Evolutionary conservation across 305 asterid genomes (phyloP).

Genomic region (Plantago lanceolata): DNA sequence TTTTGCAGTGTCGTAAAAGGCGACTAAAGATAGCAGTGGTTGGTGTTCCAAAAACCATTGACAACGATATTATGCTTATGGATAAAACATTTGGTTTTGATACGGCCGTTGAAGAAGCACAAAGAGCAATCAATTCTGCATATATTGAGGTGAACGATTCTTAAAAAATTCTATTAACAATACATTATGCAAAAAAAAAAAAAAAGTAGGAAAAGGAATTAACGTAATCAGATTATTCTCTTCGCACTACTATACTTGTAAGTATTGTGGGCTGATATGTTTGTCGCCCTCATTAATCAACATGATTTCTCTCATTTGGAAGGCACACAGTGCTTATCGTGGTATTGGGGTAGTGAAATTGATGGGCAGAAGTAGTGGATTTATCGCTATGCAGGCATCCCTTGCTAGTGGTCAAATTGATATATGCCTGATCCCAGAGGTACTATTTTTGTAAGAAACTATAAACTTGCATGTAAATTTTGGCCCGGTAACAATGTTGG

Average conservation of each 20-base stretch:
- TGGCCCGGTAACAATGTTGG: constrained; percentile 17
- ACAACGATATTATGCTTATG: constrained; percentile 92
- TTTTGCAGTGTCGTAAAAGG: constrained; percentile 65
- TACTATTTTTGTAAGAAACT: constrained; percentile 22
- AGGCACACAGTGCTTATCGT: constrained; percentile 97
- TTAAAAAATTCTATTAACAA: constrained; percentile 15
- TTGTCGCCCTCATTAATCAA: constrained; percentile 6
- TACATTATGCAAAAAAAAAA: neutral
- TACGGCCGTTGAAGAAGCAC: constrained; percentile 99
- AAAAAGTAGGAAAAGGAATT: neutral
- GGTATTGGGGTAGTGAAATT: constrained; percentile 92
- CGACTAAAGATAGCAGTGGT: constrained; percentile 69
- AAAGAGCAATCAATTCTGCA: constrained; percentile 88
- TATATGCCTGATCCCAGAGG: constrained; percentile 96
- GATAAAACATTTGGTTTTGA: constrained; percentile 98
- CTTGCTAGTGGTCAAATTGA: constrained; percentile 98
- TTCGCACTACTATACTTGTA: neutral
- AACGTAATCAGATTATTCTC: neutral
- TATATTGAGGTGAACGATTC: constrained; percentile 67
- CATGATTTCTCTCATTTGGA: constrained; percentile 27
- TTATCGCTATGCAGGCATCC: constrained; percentile 96
- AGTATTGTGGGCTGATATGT: constrained; percentile 13
- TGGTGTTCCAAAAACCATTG: constrained; percentile 97
- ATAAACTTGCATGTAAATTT: neutral
- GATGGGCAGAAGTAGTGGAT: constrained; percentile 98